These are phyloP conservation scores for Eudorina sp. DNA, from an alignment of 139 green algal genomes.

Conservation along the genomic window DNA sequence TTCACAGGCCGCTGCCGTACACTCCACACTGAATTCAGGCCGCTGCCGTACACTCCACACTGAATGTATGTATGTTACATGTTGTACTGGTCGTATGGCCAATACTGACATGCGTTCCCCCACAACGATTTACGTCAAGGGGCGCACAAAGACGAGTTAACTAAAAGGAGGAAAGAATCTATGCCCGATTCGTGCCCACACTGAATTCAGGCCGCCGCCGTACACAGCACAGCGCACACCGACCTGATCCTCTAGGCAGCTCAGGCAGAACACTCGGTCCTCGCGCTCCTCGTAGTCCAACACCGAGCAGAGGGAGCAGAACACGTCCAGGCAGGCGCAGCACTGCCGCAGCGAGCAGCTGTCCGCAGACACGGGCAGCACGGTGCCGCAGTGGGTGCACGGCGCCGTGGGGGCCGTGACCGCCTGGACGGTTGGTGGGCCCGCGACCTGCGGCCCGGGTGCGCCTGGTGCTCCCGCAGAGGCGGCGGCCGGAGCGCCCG, in stretches of 20 bases:
- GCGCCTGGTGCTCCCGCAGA: not conserved
- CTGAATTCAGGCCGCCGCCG: too few species aligned
- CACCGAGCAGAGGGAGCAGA: slow-evolving; percentile 32
- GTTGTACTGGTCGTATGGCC: too few species aligned
- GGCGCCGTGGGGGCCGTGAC: not conserved
- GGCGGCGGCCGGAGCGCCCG: not conserved
- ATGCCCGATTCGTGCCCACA: too few species aligned
- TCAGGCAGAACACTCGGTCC: slow-evolving; percentile 43
- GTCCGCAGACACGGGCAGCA: slow-evolving; percentile 15
- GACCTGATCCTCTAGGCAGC: slow-evolving; percentile 47
- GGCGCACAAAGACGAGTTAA: not conserved
- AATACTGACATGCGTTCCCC: too few species aligned
- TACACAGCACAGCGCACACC: too few species aligned
- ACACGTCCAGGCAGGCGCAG: slow-evolving; percentile 41
- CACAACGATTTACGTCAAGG: too few species aligned
- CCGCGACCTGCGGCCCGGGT: not conserved
- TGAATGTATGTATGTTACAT: too few species aligned
- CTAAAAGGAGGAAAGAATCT: not conserved
- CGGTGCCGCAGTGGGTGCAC: slow-evolving; percentile 44
- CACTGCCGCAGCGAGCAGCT: slow-evolving; percentile 33
- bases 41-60: too few species aligned
- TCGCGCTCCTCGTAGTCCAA: slow-evolving; percentile 39
- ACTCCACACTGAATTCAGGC: too few species aligned
- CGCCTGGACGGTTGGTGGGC: not conserved
- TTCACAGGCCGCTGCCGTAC: too few species aligned